Evolutionary conservation across 1,139 yeast species (phyloP), one percentile per base, ranked within the genome.

Genomic region (Candida sp.): DNA sequence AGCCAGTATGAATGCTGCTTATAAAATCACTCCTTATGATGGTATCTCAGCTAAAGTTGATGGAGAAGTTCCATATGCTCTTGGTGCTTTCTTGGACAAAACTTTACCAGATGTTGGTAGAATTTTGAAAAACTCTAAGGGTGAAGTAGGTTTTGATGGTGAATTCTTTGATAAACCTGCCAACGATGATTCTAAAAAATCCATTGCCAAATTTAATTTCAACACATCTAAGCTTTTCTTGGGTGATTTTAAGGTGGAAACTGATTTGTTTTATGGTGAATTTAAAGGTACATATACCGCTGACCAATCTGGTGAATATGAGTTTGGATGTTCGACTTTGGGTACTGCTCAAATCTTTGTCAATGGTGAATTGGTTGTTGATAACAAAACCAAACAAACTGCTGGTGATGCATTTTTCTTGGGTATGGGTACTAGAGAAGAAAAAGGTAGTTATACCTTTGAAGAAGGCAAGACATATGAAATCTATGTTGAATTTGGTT

Each of bases 271-370:
- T 55, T 80, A 70, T 51, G 67, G 66, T 41, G 81, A 75, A 43
- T 55, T 79, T 43, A 77, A 54, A 32, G 66, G 80, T 42, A 56
- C 61, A 29, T 75, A 66, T 48, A 59, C 54, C 2, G 76, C 84
- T 6, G 77, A 74, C 42, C 73, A 65, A 42, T 55, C 73, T 42
- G 82, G 76, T 21, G 70, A 62, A 11, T 81, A 77, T 53, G 73
- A 68, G 43, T 73, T 82, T 55, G 83, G 84, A 23, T 62, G 76
- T 44, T 60, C 74, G 6, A 73, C 74, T 40, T 56, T 69, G 42
- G 87, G 87, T 39, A 75, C 83, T 38, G 82, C 80, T 32, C 70
- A 68, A 52, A 50, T 81, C 22, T 81, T 68, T 52, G 58, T 81
- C 42, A 74, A 81, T 51, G 84, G 62, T 44, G 57, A 77, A 54